Conservation (phyloP, 306 rosid genomes). For the Dalbergia cultrata region DNA sequence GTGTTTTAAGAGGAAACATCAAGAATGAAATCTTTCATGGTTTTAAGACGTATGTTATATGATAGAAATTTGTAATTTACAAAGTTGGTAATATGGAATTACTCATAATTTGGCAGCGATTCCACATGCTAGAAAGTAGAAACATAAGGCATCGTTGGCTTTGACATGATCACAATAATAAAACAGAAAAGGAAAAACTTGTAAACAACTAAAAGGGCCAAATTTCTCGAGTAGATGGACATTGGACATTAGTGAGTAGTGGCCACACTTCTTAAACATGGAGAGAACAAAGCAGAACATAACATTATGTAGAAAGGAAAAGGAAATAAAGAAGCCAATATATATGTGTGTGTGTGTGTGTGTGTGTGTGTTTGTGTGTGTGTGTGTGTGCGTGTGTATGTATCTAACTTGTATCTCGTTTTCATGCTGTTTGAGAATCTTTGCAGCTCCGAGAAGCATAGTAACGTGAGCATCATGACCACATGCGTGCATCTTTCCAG, state of each 20-base stretch:
- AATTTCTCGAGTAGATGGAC: conserved; percentile 6
- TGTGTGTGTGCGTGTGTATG: no score
- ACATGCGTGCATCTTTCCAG: conserved; percentile 96
- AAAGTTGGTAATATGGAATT: not conserved
- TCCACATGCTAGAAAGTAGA: not conserved
- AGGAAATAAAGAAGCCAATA: conserved; percentile 3
- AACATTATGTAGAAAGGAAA: not conserved
- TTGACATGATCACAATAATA: conserved; percentile 7
- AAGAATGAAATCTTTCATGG: not conserved
- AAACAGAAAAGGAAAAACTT: not conserved
- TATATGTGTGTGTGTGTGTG: no score
- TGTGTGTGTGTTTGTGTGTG: no score
- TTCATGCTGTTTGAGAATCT: conserved; percentile 81
- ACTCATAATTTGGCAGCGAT: not conserved
- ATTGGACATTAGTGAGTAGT: conserved; percentile 2
- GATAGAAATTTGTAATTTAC: not conserved
- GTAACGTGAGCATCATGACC: conserved; percentile 96
- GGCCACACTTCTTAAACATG: not conserved
- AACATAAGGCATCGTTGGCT: conserved; percentile 17
- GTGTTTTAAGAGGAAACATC: not conserved
- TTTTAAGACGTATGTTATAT: not conserved
- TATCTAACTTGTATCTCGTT: conserved; percentile 69
- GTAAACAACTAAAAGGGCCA: conserved; percentile 1
- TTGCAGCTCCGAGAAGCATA: conserved; percentile 94
- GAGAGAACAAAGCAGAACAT: not conserved